These are phyloP conservation scores for Adansonia madagascariensis DNA, from an alignment of 441 rosid species.

Conservation along the genomic window DNA sequence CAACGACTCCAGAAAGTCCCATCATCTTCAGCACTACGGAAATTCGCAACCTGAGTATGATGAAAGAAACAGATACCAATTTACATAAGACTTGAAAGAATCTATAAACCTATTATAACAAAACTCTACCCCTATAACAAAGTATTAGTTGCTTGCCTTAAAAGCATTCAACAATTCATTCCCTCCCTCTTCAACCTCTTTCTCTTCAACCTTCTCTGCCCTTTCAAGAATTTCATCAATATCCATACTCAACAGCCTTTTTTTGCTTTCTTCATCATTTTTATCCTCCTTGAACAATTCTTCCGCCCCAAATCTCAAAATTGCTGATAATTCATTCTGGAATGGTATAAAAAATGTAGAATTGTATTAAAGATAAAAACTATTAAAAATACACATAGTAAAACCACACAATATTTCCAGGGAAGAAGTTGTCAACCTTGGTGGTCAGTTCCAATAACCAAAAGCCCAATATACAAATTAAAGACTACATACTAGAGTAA, in stretches of 20 bases:
- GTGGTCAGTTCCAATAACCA: background rate
- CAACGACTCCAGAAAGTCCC: slow-evolving; percentile 99
- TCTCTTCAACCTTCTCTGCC: slow-evolving; percentile 97
- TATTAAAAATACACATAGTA: background rate
- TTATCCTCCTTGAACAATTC: slow-evolving; percentile 96
- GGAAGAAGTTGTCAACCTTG: background rate
- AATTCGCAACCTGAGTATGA: slow-evolving; percentile 79
- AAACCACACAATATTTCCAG: background rate
- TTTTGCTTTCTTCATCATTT: slow-evolving; percentile 97
- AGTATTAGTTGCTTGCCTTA: slow-evolving; percentile 61
- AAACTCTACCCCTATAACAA: slow-evolving; percentile 17
- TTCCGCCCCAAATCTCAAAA: slow-evolving; percentile 98
- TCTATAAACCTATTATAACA: background rate
- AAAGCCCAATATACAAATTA: slow-evolving; percentile 9
- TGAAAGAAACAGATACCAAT: slow-evolving; percentile 29
- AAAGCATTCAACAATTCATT: slow-evolving; percentile 92
- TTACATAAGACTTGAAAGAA: slow-evolving; percentile 15
- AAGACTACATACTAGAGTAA: slow-evolving; percentile 3
- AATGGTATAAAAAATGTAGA: slow-evolving; percentile 32
- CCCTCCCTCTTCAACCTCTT: slow-evolving; percentile 67
- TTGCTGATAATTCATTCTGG: slow-evolving; percentile 98
- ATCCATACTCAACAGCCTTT: slow-evolving; percentile 86
- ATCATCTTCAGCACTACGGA: slow-evolving; percentile 90
- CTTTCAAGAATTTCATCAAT: slow-evolving; percentile 98
- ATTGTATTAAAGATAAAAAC: background rate